Evolutionary conservation across 176 grass and related monocot genomes (phyloP), one percentile per base, ranked within the genome.

Genomic region (Carex myosuroides): DNA sequence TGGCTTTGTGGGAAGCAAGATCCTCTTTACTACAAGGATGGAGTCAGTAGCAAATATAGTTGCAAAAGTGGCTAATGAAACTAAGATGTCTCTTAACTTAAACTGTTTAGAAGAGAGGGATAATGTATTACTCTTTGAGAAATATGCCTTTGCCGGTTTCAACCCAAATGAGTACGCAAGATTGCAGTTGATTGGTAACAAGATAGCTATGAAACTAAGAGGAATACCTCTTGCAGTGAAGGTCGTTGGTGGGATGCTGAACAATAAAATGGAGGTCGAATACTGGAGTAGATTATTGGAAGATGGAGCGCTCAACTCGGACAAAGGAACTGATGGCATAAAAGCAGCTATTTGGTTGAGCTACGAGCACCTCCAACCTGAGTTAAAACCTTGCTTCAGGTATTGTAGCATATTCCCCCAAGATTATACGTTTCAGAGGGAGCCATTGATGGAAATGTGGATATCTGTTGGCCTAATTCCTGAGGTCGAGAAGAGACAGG

Each of bases 151-250:
- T 32, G 13, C 13, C 11, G 70, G 44, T 29, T 37, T 68, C 41
- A 13, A 80, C 39, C 69, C 29, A 58, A 48, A 79, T 57, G 59
- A 59, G 3, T 41, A 68, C 37, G 21, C 10, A 68, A 44, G 22
- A 16, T 88, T 88, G 24, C 57, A 6, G 37, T 64, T 2, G 8
- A 76, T 84, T 20, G 70, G 59, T 41, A 20, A 79, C 13, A 42
- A 88, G 3, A 79, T 88, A 66, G 21, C 48, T 54, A 60, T 1
- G 26, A 84, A 84, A 70, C 81, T 87, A 22, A 46, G 41, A 6
- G 86, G 81, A 17, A 55, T 84, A 79, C 86, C 86, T 8, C 80
- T 88, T 54, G 59, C 52, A 11, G 60, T 60, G 16, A 88, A 88
- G 57, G 22, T 41, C 29, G 1, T 83, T 56, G 86, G 86, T 37